phyloP scores from a whole-genome alignment of 441 rosid species.

The Erodium moschatum region DNA sequence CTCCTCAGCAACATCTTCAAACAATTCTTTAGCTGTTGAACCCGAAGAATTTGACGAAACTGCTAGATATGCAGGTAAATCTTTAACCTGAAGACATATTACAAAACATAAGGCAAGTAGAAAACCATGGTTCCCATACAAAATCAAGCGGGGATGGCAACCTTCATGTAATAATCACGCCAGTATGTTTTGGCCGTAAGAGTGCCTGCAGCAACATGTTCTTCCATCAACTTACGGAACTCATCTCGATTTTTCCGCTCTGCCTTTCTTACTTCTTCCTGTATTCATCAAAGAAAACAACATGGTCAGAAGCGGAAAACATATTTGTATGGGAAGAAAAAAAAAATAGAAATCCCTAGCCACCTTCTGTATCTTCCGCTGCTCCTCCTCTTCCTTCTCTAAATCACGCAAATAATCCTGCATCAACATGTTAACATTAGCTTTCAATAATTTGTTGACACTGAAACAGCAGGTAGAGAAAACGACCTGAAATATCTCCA shows the following conservation, averaged over 20 bases:
- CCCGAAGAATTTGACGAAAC: constrained; percentile 52
- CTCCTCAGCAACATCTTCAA: constrained; percentile 59
- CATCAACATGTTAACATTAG: constrained; percentile 26
- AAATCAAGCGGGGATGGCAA: constrained; percentile 21
- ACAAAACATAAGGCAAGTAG: constrained; percentile 19
- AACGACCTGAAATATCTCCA: constrained; percentile 58
- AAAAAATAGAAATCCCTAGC: constrained; percentile 9
- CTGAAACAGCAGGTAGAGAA: constrained; percentile 11
- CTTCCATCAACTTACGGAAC: constrained; percentile 61
- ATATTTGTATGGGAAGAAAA: not conserved
- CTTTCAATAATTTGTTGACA: constrained; percentile 7
- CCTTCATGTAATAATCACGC: constrained; percentile 61
- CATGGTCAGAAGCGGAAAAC: constrained; percentile 2
- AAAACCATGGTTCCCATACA: constrained; percentile 9
- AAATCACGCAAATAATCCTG: constrained; percentile 55
- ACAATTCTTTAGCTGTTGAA: constrained; percentile 62
- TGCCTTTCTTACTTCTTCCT: constrained; percentile 60
- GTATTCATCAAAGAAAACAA: constrained; percentile 22
- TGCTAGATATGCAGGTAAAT: constrained; percentile 47
- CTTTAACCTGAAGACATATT: constrained; percentile 42
- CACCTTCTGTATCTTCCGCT: constrained; percentile 55
- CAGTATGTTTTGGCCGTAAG: constrained; percentile 53
- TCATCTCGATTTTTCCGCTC: constrained; percentile 73
- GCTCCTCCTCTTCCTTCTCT: constrained; percentile 68
- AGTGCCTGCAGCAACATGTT: constrained; percentile 43